Percentiles rank a stretch among this genome's conserved stretches.
These are phyloP conservation scores for Neolecta irregularis DNA, from an alignment of 1,139 yeast genomes.

Conservation along the genomic window DNA sequence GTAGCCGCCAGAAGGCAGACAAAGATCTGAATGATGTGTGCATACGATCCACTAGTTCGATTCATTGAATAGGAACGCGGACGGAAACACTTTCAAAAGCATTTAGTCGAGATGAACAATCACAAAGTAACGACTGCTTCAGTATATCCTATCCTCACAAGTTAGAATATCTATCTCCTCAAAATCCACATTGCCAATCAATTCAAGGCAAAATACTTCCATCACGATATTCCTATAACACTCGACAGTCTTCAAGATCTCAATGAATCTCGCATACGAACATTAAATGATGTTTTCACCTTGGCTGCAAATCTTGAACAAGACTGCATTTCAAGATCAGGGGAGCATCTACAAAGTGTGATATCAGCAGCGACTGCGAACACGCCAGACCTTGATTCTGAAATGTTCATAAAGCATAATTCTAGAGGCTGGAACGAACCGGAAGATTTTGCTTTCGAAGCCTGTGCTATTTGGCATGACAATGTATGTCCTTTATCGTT, in stretches of 20 bases:
- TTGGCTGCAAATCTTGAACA: slow-evolving; percentile 53
- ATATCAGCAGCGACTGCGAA: slow-evolving; percentile 51
- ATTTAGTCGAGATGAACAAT: slow-evolving; percentile 67
- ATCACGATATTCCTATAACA: slow-evolving; percentile 85
- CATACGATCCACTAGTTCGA: not conserved
- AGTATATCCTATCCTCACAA: not conserved
- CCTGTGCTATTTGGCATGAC: slow-evolving; percentile 93
- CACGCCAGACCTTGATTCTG: slow-evolving; percentile 58
- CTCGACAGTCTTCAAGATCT: slow-evolving; percentile 75
- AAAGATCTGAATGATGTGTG: slow-evolving; percentile 25
- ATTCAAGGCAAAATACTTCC: slow-evolving; percentile 78
- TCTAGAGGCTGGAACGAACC: slow-evolving; percentile 68
- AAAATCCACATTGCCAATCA: slow-evolving; percentile 75
- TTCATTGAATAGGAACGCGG: slow-evolving; percentile 7
- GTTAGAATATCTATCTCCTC: slow-evolving; percentile 53
- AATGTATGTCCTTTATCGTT: slow-evolving; percentile 6
- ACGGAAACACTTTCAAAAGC: slow-evolving; percentile 30
- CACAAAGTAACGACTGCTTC: slow-evolving; percentile 31
- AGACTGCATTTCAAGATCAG: slow-evolving; percentile 38
- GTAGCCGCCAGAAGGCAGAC: slow-evolving; percentile 54
- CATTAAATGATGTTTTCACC: slow-evolving; percentile 54
- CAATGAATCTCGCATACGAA: slow-evolving; percentile 62
- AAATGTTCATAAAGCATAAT: slow-evolving; percentile 90
- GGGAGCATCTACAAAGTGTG: slow-evolving; percentile 30
- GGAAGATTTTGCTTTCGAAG: slow-evolving; percentile 64